Base-by-base conservation (phyloP, 2,329 filamentous ascomycete genomes). In the Colletotrichum sojae region DNA sequence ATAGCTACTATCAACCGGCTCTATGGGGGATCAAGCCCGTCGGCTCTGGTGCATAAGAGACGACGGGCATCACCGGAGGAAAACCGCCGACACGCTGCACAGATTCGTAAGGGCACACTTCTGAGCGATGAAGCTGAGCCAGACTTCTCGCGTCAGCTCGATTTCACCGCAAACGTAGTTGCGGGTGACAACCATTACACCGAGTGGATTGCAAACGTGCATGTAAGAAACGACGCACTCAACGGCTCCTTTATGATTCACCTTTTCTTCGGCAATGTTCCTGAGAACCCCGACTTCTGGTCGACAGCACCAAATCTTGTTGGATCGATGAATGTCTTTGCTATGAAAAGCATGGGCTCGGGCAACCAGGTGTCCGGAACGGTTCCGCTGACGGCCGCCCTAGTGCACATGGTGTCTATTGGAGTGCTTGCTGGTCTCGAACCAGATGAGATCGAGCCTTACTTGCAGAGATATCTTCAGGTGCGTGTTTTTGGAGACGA, bases 151-250 rank as follows among this genome's bases (percentile, higher is more conserved):
- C 36, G 46, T 4, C n/a, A 67, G 12, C 49, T 43, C 22, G 48
- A 61, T 10, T 22, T 56, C 22, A 22, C 52, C 20, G 25, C 56
- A n/a, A 67, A 66, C 25, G 18, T 55, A 3, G 15, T 49, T 4
- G 53, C 43, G 5, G 52, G 49, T 4, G 73, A 83, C 13, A 78
- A 78, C 52, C 75, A 76, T 10, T 89, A 90, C 73, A 83, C 82
- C 6, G 86, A 95, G 73, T 95, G 92, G 88, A 84, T 90, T 25
- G 89, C 88, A 72, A 93, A 92, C 73, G 85, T 95, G 52, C 82
- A 83, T 16, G 88, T 90, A 22, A 82, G 85, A 62, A 91, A 89
- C 70, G 86, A 88, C 66, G 88, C 88, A 2, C 78, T 92, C 9
- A 82, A 86, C 12, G 87, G 85, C 1, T 88, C 90, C 0, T 93